Percentiles rank a stretch among this genome's conserved stretches.
Evolutionary conservation across 2,329 filamentous ascomycete species (phyloP).

Genomic region (Ilyonectria sp.): DNA sequence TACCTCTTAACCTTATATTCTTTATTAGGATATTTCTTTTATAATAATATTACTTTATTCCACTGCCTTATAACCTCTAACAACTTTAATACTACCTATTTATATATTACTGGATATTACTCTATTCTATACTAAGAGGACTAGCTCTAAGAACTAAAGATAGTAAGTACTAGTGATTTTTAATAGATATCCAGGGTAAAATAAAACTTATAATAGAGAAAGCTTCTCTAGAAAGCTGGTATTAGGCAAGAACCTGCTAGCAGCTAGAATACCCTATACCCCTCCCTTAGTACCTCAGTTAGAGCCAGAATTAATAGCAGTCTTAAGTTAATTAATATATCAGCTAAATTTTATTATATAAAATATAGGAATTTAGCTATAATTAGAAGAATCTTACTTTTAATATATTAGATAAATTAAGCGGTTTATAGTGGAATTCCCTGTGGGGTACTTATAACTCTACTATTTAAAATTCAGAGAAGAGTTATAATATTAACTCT

Average conservation of each 20-base stretch:
- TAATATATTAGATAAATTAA: background rate
- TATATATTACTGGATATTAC: conserved; percentile 22
- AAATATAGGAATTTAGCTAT: background rate
- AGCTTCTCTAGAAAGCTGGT: conserved; percentile 10
- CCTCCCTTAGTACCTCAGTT: conserved; percentile 25
- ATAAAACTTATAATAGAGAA: conserved; percentile 1
- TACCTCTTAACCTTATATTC: too few species aligned
- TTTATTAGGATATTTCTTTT: too few species aligned
- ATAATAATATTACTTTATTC: too few species aligned
- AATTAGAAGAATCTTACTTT: conserved; percentile 5
- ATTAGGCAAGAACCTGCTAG: conserved; percentile 19
- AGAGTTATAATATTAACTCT: conserved; percentile 1
- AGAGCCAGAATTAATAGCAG: conserved; percentile 25
- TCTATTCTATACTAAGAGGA: conserved; percentile 14
- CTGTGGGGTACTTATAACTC: conserved; percentile 1
- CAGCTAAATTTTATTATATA: conserved; percentile 17
- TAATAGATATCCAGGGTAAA: conserved; percentile 20
- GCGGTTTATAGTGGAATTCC: background rate
- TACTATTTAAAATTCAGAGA: conserved; percentile 6
- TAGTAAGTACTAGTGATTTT: conserved; percentile 26
- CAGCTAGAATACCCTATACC: conserved; percentile 16
- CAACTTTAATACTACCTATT: conserved; percentile 23
- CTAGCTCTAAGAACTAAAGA: conserved; percentile 21
- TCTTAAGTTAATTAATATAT: conserved; percentile 22
- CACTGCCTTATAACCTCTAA: too few species aligned